Evolutionary conservation across 2,329 filamentous ascomycete genomes (phyloP), one percentile per base, ranked within the genome.

Genomic region (Diaporthe citri): DNA sequence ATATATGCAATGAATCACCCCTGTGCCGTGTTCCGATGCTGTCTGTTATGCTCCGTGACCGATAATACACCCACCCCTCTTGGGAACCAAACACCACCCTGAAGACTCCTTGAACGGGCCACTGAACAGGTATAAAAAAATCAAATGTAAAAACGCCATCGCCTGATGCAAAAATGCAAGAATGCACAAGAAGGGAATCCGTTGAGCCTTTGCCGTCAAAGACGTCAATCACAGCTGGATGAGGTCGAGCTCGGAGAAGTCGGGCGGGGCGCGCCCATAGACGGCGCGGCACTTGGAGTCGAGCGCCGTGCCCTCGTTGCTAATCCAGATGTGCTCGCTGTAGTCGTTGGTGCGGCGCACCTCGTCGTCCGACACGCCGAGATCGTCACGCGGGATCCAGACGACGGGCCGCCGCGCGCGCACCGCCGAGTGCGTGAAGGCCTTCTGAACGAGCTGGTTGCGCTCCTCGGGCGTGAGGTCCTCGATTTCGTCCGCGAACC

Each of bases 311-410:
- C 95, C 95, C 82, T 97, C 94, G 83, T 98, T 98, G 79, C 94
- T 97, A 81, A 98, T 95, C 94, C 95, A 98, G 71, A 98, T 93
- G 76, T 91, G 88, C 75, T 94, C 91, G 81, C 93, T 96, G 82
- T 95, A 94, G 64, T 89, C 88, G 77, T 92, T 89, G 9, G 95
- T 98, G 48, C 94, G 89, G 80, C 89, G 88, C 59, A 98, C 93
- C 86, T 99, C 97, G 79, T 98, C 96, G 79, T 97, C 95, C 78
- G 94, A 95, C 74, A 99, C 90, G 7, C 97, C 97, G 7, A 98
- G 84, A 78, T 97, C 94, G 81, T 99, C 97, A 15, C 93, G 91
- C 0, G 97, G 97, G 59, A 99, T 94, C 97, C 97, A 99, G 36
- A 99, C 92, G 0, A 94, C 95, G 0, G 97, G 97, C 71, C 95